Evolutionary conservation across 2,329 filamentous ascomycete genomes (phyloP), one percentile per base, ranked within the genome.

Genomic region (Xylariaceae sp.): DNA sequence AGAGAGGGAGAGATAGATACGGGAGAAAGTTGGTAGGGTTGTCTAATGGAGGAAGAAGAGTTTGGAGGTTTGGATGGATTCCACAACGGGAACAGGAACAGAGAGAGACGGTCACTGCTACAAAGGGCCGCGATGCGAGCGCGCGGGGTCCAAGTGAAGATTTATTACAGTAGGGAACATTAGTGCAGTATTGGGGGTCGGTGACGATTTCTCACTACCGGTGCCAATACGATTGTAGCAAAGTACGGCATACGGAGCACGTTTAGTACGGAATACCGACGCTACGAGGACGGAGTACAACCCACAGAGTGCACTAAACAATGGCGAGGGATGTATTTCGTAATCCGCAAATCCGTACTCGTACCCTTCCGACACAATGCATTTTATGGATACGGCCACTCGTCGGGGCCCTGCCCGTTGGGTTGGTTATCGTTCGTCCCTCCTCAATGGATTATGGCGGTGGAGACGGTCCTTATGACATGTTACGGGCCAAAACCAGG

Each of bases 101-200:
- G 18, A 35, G 11, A 51, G 49, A 35, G 41, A 45, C n/a, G n/a
- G 13, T n/a, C 41, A 15, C 41, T 45, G 50, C 55, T 61, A 52
- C 53, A 53, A 23, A 61, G 58, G 23, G 61, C 62, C 58, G 60
- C 62, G 53, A 62, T 59, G 55, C 50, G 41, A 59, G 52, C 11
- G 41, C 62, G 62, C 62, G 62, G 62, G 62, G 62, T 63, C 58
- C 37, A 56, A 51, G 53, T 53, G 54, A 59, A 53, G 61, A 60
- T 49, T 55, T 34, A 45, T 45, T 15, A 45, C 41, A 45, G 41
- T 45, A 45, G 13, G 13, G n/a, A 56, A 23, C 13, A 39, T 49
- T 54, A 45, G 47, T 49, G 47, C 17, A 23, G 23, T 18, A 49
- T 49, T 49, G 47, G 41, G 23, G 41, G 41, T 45, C n/a, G 41